phyloP scores from a whole-genome alignment of 2,329 filamentous ascomycete genomes.

The Aspergillus sp. region DNA sequence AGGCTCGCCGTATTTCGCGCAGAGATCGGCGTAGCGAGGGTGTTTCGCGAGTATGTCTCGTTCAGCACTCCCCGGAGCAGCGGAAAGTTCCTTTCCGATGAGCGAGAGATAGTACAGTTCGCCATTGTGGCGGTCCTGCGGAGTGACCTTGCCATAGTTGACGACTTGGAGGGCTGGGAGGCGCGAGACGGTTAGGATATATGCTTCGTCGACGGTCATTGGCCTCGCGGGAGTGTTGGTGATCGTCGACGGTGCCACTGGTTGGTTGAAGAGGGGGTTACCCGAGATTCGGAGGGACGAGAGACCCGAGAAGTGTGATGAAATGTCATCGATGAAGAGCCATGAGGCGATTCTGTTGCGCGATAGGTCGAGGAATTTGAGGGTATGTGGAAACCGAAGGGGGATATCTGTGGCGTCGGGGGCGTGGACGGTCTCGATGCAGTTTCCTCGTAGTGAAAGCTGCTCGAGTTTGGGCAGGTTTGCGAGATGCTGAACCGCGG shows the following conservation, averaged over 20 bases:
- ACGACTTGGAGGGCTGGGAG: conserved; percentile 58
- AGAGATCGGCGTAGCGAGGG: conserved; percentile 64
- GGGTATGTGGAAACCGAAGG: conserved; percentile 44
- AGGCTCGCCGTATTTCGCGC: conserved; percentile 65
- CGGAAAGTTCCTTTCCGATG: conserved; percentile 64
- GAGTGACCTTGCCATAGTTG: conserved; percentile 51
- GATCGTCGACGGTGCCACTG: conserved; percentile 22
- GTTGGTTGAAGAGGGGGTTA: conserved; percentile 68
- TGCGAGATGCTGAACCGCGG: conserved; percentile 39
- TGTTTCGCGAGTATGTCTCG: conserved; percentile 52
- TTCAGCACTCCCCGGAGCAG: conserved; percentile 33
- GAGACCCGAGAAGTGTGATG: conserved; percentile 61
- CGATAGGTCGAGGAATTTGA: conserved; percentile 63
- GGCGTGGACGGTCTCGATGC: conserved; percentile 44
- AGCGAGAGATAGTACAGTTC: conserved; percentile 88
- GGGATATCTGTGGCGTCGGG: conserved; percentile 18
- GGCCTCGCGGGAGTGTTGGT: conserved; percentile 31
- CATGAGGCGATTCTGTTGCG: conserved; percentile 62
- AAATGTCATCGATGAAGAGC: conserved; percentile 63
- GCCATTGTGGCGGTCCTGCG: conserved; percentile 70
- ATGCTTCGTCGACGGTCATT: conserved; percentile 62
- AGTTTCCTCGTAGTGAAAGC: conserved; percentile 64
- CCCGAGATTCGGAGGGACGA: conserved; percentile 67
- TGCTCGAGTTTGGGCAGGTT: conserved; percentile 43
- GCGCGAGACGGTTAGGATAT: conserved; percentile 78